A percentile compares a stretch with the other conserved stretches of the same genome.
phyloP scores from a whole-genome alignment of 371 early-diverging fungal species.

The Rhizomucor miehei region DNA sequence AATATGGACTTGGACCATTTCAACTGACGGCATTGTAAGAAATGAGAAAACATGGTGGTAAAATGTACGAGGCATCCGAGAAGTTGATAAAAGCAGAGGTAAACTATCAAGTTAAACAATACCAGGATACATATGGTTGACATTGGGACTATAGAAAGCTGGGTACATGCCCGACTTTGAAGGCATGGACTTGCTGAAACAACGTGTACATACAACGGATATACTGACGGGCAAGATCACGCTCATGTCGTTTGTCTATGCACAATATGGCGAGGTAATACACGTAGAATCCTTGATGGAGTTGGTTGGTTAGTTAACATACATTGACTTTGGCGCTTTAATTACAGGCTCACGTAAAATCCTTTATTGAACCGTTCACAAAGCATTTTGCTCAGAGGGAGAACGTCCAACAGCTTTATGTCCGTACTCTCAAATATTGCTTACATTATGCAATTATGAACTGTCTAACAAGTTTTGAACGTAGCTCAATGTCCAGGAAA shows the following conservation, averaged over 20 bases:
- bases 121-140: neutral
- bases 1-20: neutral
- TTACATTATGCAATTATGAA: conserved; percentile 7
- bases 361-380: conserved; percentile 54
- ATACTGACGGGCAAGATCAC: conserved; percentile 52
- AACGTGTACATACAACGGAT: conserved; percentile 56
- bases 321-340: too few relatives aligned
- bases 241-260: conserved; percentile 68
- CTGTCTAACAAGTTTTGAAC: neutral
- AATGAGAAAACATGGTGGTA: conserved; percentile 61
- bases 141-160: conserved; percentile 43
- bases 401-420: conserved; percentile 42
- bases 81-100: conserved; percentile 48
- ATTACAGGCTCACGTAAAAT: conserved; percentile 53
- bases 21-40: conserved; percentile 26
- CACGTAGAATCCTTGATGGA: too few relatives aligned
- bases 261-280: conserved; percentile 74
- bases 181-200: conserved; percentile 52
- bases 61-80: conserved; percentile 63
- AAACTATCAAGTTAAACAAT: neutral
- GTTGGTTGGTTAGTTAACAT: too few relatives aligned
- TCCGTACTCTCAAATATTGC: conserved; percentile 25
- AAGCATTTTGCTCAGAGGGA: conserved; percentile 31
- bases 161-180: conserved; percentile 70
- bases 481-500: conserved; percentile 67